These are phyloP conservation scores for Pyrenophora tritici-repentis DNA, from an alignment of 2,329 filamentous ascomycete species.

Conservation along the genomic window DNA sequence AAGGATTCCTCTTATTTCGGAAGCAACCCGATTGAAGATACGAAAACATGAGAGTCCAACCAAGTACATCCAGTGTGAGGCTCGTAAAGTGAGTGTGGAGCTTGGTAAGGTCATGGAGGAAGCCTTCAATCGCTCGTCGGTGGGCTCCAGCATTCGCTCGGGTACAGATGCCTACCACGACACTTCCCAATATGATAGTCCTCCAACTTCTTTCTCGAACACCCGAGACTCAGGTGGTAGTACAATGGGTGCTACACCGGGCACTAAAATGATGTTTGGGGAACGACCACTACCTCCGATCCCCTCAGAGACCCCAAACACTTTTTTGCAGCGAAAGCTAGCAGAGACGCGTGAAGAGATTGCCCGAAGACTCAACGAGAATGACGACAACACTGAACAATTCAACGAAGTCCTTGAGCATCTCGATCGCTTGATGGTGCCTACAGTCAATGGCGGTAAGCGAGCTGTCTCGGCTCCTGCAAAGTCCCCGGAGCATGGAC, in stretches of 20 bases:
- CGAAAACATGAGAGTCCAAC: conserved; percentile 53
- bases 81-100: conserved; percentile 80
- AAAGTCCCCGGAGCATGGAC: conserved; percentile 37
- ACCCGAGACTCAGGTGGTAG: conserved; percentile 41
- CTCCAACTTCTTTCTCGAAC: conserved; percentile 56
- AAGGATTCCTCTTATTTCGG: conserved; percentile 30
- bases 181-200: conserved; percentile 55
- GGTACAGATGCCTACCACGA: conserved; percentile 20
- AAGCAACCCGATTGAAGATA: conserved; percentile 33
- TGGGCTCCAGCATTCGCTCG: conserved; percentile 56
- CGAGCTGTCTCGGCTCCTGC: conserved; percentile 55
- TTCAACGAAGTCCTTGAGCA: conserved; percentile 65
- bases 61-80: conserved; percentile 72
- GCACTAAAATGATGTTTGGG: conserved; percentile 36
- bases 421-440: conserved; percentile 62
- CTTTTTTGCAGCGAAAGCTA: conserved; percentile 60
- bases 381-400: conserved; percentile 55
- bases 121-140: conserved; percentile 76
- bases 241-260: conserved; percentile 35
- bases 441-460: conserved; percentile 41
- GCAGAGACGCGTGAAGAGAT: conserved; percentile 64
- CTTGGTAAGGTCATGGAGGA: conserved; percentile 91
- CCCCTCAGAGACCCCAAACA: conserved; percentile 55
- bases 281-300: conserved; percentile 53
- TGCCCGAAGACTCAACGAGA: conserved; percentile 56